These are phyloP conservation scores for Wallacemonas rigidus DNA, from an alignment of 208 protist genomes.

Conservation along the genomic window DNA sequence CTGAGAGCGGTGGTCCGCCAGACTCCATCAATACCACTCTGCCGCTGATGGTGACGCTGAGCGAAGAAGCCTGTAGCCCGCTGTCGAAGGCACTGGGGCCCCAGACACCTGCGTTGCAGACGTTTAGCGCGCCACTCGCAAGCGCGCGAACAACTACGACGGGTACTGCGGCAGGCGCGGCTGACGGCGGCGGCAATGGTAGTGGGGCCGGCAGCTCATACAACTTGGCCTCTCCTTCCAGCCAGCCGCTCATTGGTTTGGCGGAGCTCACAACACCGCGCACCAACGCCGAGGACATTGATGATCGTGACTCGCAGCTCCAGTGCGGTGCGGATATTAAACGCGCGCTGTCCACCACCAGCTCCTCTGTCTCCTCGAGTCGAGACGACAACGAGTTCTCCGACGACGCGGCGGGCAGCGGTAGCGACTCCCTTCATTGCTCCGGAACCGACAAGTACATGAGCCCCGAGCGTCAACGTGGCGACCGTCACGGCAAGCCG, in stretches of 20 bases:
- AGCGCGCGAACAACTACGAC: too few relatives aligned
- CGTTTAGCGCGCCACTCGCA: neutral
- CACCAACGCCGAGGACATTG: neutral
- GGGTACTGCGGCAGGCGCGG: neutral
- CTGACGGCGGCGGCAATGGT: neutral
- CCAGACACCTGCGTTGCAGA: neutral
- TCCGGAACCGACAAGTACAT: constrained; percentile 91
- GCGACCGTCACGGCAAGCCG: constrained; percentile 73
- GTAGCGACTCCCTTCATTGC: constrained; percentile 32
- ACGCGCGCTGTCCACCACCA: constrained; percentile 5
- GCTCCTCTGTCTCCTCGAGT: neutral
- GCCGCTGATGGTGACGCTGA: neutral
- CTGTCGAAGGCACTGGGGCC: neutral
- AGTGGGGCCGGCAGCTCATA: neutral
- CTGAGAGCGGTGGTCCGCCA: neutral
- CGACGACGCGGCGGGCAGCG: constrained; percentile 1
- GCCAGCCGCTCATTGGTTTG: neutral
- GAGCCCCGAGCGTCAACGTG: constrained; percentile 85
- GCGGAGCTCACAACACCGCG: neutral
- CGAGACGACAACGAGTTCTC: constrained; percentile 17
- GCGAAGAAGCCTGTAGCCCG: neutral
- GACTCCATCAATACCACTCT: neutral
- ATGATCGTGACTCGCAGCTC: constrained; percentile 1
- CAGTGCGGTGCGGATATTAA: constrained; percentile 16
- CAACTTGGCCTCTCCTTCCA: neutral